phyloP scores from a whole-genome alignment of 1,139 yeast species.

The Magnusiomyces fungicola region DNA sequence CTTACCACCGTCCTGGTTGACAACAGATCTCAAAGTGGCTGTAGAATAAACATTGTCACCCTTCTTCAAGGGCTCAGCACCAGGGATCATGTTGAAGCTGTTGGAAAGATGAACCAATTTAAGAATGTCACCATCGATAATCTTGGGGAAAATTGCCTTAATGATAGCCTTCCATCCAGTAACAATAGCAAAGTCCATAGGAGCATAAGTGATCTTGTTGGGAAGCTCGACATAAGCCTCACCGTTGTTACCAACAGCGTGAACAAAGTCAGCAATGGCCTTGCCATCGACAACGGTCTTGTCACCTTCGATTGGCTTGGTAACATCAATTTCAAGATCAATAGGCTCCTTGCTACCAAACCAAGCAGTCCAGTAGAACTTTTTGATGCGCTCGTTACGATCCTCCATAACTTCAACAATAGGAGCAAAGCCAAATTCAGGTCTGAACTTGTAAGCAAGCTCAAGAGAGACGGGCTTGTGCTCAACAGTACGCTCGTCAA shows the following conservation, averaged over 20 bases:
- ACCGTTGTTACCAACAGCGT: slow-evolving; percentile 94
- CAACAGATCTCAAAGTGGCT: slow-evolving; percentile 82
- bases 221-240: slow-evolving; percentile 90
- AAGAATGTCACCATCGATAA: slow-evolving; percentile 93
- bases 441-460: slow-evolving; percentile 70
- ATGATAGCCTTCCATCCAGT: slow-evolving; percentile 98
- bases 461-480: slow-evolving; percentile 65
- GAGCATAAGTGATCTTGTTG: slow-evolving; percentile 81
- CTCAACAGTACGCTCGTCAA: slow-evolving; percentile 86
- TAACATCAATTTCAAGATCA: slow-evolving; percentile 51
- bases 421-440: slow-evolving; percentile 90
- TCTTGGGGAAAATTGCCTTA: slow-evolving; percentile 92
- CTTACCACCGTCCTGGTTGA: slow-evolving; percentile 90
- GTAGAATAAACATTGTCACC: slow-evolving; percentile 79
- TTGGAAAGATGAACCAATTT: slow-evolving; percentile 91
- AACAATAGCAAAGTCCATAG: slow-evolving; percentile 99
- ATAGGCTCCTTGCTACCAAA: slow-evolving; percentile 58
- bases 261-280: slow-evolving; percentile 87
- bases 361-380: slow-evolving; percentile 97
- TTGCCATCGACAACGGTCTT: slow-evolving; percentile 61
- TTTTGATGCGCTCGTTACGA: slow-evolving; percentile 88
- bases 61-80: slow-evolving; percentile 81
- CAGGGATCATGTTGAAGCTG: slow-evolving; percentile 90
- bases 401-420: slow-evolving; percentile 83
- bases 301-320: slow-evolving; percentile 62